Conservation (phyloP, 2,329 filamentous ascomycete genomes). For the Aspergillus pseudoglaucus region DNA sequence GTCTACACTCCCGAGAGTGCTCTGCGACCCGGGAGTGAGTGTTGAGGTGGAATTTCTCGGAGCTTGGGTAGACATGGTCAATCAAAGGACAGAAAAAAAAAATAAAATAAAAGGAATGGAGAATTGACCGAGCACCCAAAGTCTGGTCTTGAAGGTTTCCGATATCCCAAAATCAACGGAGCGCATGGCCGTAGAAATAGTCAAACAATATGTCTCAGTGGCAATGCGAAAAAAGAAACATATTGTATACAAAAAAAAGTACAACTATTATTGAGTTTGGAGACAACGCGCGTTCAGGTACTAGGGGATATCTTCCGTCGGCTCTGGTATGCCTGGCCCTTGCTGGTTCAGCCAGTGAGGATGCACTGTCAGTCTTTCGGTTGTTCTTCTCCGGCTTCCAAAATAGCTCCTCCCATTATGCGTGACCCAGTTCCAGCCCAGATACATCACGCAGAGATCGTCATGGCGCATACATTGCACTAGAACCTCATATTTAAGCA, state of each 20-base stretch:
- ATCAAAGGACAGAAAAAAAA: not conserved
- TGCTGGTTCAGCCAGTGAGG: conserved; percentile 1
- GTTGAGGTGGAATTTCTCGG: conserved; percentile 2
- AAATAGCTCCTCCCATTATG: not conserved
- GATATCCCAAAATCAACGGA: not conserved
- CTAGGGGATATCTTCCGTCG: conserved; percentile 1
- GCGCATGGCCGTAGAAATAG: conserved; percentile 6
- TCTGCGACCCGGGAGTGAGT: conserved; percentile 1
- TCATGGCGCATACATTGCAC: not conserved
- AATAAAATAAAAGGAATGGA: not conserved
- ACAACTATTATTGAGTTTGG: conserved; percentile 3
- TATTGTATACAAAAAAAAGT: conserved; percentile 1
- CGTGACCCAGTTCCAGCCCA: not conserved
- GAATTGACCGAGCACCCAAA: not conserved
- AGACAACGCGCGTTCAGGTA: conserved; percentile 10
- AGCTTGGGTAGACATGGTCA: conserved; percentile 5
- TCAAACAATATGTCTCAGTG: not conserved
- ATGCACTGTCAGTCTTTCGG: not conserved
- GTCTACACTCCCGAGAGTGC: conserved; percentile 4
- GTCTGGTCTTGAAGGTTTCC: not conserved
- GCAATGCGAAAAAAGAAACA: conserved; percentile 2
- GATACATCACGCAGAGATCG: not conserved
- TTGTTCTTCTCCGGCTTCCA: not conserved
- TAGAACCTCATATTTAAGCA: not conserved
- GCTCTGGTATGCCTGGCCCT: conserved; percentile 10